Evolutionary conservation across 805 yeast genomes (phyloP).

Genomic region (Danielia oregonensis): DNA sequence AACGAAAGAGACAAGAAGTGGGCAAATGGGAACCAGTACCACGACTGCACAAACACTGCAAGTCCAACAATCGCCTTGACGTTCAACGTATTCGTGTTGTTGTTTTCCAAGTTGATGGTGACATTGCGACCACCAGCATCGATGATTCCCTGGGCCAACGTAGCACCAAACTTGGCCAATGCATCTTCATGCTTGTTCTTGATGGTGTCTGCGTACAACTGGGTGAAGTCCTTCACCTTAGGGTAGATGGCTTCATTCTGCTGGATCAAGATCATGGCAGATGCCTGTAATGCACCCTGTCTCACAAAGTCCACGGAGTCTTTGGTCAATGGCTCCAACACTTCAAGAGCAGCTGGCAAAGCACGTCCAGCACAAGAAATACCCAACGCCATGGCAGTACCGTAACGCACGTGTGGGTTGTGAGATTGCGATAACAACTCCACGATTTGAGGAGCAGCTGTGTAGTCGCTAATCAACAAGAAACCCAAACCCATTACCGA

Average conservation of each 20-base stretch:
- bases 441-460: slow-evolving; percentile 92
- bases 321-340: slow-evolving; percentile 85
- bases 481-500: slow-evolving; percentile 91
- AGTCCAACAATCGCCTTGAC: slow-evolving; percentile 90
- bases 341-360: slow-evolving; percentile 81
- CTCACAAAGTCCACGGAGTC: slow-evolving; percentile 97
- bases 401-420: slow-evolving; percentile 97
- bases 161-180: slow-evolving; percentile 95
- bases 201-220: slow-evolving; percentile 70
- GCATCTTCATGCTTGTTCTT: slow-evolving; percentile 92
- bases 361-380: slow-evolving; percentile 96
- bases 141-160: slow-evolving; percentile 93
- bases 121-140: slow-evolving; percentile 99
- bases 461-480: slow-evolving; percentile 82
- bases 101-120: slow-evolving; percentile 86
- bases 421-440: slow-evolving; percentile 90
- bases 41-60: slow-evolving; percentile 84
- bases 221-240: slow-evolving; percentile 73
- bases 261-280: slow-evolving; percentile 84
- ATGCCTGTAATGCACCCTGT: slow-evolving; percentile 93
- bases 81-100: slow-evolving; percentile 86
- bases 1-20: slow-evolving; percentile 90
- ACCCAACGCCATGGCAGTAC: slow-evolving; percentile 96
- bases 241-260: slow-evolving; percentile 82
- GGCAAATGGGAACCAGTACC: slow-evolving; percentile 98